Evolutionary conservation across 2,329 filamentous ascomycete genomes (phyloP), one percentile per base, ranked within the genome.

Genomic region (Epichloe typhina): DNA sequence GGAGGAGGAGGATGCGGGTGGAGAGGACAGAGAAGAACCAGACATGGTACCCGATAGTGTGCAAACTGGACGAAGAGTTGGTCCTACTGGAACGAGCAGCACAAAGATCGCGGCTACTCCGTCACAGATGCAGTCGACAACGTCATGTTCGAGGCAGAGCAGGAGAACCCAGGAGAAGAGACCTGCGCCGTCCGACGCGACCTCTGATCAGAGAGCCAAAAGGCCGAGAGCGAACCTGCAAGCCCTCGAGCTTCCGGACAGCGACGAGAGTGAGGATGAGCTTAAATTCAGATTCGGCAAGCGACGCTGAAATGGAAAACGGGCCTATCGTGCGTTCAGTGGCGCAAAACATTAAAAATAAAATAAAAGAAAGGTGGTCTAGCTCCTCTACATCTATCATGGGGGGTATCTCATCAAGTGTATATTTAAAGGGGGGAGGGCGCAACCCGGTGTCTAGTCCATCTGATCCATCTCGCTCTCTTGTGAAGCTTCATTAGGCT

Each of bases 281-380:
- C 67, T 78, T 47, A 72, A 73, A 56, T 81, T 81, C 58, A 69
- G 70, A 50, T 81, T 80, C 59, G 72, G 75, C 33, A 73, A 71
- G 61, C 68, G 76, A 58, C 69, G 69, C 58, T 74, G 60, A 43
- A 15, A n/a, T 31, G 7, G 26, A 17, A 12, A 41, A 31, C 7
- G 21, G 15, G 46, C 6, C 9, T 33, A 5, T 17, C n/a, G 6
- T 21, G 5, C 9, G 4, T 21, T 44, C 1, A 33, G 9, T 5
- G 31, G 31, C 4, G 3, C 31, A 31, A 31, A 31, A 31, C 31
- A 31, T 31, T 7, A 2, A 9, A 31, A 31, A 9, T 7, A 7
- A 31, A 7, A 33, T 19, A 23, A 42, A 12, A 19, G 1, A 19
- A 26, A 23, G 12, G 17, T n/a, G 6, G 26, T 44, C n/a, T 9